Conservation (phyloP, 208 protist genomes). For the Acanthamoeba rhysodes region DNA sequence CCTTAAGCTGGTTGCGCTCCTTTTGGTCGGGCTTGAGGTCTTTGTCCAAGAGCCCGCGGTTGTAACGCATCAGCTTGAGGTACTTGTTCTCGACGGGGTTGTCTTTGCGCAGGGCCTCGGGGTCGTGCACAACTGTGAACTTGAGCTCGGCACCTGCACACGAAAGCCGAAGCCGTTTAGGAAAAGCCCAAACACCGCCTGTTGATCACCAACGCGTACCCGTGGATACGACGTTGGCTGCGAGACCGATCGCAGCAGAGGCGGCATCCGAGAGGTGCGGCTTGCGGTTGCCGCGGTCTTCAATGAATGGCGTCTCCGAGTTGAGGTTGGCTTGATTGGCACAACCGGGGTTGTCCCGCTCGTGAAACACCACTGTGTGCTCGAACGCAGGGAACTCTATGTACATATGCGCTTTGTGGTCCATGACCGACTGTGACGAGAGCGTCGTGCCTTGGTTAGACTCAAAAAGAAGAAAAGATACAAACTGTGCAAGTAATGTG, state of each 20-base stretch:
- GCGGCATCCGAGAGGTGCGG: background rate
- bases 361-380: slow-evolving; percentile 82
- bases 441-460: background rate
- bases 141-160: slow-evolving; percentile 3
- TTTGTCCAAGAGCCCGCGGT: slow-evolving; percentile 77
- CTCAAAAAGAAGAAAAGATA: too few species aligned
- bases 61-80: slow-evolving; percentile 76
- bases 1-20: slow-evolving; percentile 76
- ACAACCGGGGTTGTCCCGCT: slow-evolving; percentile 24
- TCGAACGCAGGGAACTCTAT: slow-evolving; percentile 83
- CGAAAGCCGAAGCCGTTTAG: too few species aligned
- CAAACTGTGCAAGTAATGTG: background rate
- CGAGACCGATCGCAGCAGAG: background rate
- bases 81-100: slow-evolving; percentile 78
- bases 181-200: background rate
- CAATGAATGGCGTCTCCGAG: background rate
- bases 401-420: slow-evolving; percentile 68
- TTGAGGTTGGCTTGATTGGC: background rate
- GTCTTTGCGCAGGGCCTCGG: slow-evolving; percentile 66
- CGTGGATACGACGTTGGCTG: background rate
- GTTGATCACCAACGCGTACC: background rate
- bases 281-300: background rate
- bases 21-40: slow-evolving; percentile 82
- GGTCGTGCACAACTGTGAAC: slow-evolving; percentile 72
- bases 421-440: background rate